A percentile compares a stretch with the other conserved stretches of the same genome.
phyloP scores from a whole-genome alignment of 768 basidiomycete genomes.

The Trametes coccinea region DNA sequence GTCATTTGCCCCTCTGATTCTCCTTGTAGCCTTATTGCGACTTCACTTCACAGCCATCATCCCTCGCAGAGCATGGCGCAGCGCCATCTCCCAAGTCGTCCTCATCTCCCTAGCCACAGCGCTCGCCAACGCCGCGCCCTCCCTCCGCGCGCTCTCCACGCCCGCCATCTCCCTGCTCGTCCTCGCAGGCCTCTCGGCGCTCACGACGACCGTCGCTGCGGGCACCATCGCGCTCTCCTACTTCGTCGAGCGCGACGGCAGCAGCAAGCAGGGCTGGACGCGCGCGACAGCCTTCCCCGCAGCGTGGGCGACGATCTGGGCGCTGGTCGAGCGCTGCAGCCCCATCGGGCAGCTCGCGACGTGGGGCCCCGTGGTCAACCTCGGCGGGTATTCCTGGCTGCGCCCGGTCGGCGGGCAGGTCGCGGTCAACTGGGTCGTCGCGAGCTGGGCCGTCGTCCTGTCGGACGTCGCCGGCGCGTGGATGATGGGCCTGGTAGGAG shows the following conservation, averaged over 20 bases:
- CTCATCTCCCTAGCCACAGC: conserved; percentile 30
- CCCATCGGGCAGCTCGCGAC: conserved; percentile 71
- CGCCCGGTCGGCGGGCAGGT: conserved; percentile 55
- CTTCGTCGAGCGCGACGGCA: conserved; percentile 39
- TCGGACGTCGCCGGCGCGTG: conserved; percentile 55
- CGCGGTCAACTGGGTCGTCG: conserved; percentile 71
- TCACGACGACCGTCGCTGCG: conserved; percentile 39
- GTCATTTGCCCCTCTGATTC: conserved; percentile 30
- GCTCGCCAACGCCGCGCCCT: conserved; percentile 30
- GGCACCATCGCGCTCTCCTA: conserved; percentile 38
- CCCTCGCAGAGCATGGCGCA: conserved; percentile 18
- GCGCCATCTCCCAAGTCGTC: conserved; percentile 20
- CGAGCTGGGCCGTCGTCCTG: conserved; percentile 71
- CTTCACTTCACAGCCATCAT: conserved; percentile 26
- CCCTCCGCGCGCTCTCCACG: conserved; percentile 55
- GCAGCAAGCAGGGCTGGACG: conserved; percentile 35
- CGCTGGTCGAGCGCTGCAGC: conserved; percentile 49
- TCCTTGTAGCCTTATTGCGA: conserved; percentile 31
- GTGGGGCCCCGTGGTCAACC: conserved; percentile 63
- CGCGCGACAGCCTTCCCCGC: conserved; percentile 64
- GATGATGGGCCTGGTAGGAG: conserved; percentile 48
- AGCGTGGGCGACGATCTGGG: conserved; percentile 69
- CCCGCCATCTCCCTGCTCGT: conserved; percentile 47
- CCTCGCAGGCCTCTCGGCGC: conserved; percentile 42
- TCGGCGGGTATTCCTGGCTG: conserved; percentile 66